Evolutionary conservation across 257 asterid genomes (phyloP).

Genomic region (Hygrophila difformis): DNA sequence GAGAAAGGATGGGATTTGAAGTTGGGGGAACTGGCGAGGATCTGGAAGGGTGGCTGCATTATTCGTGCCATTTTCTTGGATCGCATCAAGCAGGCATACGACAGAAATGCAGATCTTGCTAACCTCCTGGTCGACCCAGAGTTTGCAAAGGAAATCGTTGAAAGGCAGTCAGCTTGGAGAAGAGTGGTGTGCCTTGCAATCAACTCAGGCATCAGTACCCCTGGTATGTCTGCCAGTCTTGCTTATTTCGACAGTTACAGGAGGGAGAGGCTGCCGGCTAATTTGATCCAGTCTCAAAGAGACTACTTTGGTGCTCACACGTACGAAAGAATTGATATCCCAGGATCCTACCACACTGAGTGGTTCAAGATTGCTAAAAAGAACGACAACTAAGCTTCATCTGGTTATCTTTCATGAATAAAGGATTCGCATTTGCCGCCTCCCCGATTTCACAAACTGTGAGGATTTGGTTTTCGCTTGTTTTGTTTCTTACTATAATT

Average conservation of each 20-base stretch:
- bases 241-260: conserved; percentile 87
- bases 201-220: conserved; percentile 82
- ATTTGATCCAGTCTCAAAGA: conserved; percentile 91
- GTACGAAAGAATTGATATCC: conserved; percentile 68
- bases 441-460: neutral
- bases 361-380: conserved; percentile 51
- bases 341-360: conserved; percentile 81
- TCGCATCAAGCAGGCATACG: conserved; percentile 88
- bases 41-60: conserved; percentile 97
- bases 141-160: conserved; percentile 78
- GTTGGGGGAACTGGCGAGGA: conserved; percentile 89
- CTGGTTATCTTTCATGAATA: neutral
- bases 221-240: conserved; percentile 93
- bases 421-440: neutral
- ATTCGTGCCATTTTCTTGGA: conserved; percentile 95
- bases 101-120: conserved; percentile 74
- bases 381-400: conserved; percentile 23
- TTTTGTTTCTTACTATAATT: neutral
- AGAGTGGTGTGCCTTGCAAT: conserved; percentile 80
- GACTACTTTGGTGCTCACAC: conserved; percentile 98
- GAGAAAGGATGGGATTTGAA: conserved; percentile 88
- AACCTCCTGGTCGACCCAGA: conserved; percentile 90
- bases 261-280: conserved; percentile 84
- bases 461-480: conserved; percentile 3
- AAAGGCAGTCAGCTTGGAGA: conserved; percentile 90